phyloP scores from a whole-genome alignment of 1,284 basidiomycete genomes.

The Trichosporon inkin region DNA sequence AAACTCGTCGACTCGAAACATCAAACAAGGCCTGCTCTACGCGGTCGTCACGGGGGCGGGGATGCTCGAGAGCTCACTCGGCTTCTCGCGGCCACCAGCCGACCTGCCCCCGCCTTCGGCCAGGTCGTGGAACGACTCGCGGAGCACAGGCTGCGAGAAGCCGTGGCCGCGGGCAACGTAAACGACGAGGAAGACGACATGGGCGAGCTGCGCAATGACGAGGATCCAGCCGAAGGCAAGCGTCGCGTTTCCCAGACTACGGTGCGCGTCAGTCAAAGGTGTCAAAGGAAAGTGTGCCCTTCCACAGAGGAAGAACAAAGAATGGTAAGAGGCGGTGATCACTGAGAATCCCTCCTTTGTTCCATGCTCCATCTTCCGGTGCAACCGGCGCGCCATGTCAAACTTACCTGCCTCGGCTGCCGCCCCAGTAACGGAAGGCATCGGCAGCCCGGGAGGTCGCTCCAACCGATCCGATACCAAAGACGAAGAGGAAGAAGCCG shows the following conservation, averaged over 20 bases:
- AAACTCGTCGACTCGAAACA: background rate
- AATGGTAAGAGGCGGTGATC: background rate
- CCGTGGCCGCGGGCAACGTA: background rate
- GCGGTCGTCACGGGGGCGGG: background rate
- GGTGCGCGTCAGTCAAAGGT: background rate
- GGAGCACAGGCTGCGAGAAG: background rate
- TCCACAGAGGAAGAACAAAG: background rate
- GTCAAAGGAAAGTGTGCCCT: background rate
- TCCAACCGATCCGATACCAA: background rate
- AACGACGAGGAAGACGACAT: background rate
- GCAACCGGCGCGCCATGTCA: no score
- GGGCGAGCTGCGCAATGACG: background rate
- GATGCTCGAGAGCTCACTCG: conserved; percentile 2
- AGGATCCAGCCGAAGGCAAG: conserved; percentile 4
- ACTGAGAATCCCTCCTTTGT: no score
- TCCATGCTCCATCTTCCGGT: no score
- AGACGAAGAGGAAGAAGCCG: conserved; percentile 7
- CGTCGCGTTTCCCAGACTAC: background rate
- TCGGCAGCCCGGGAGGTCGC: background rate
- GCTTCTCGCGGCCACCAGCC: background rate
- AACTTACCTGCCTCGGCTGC: background rate
- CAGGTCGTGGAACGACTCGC: conserved; percentile 6
- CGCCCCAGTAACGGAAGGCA: background rate
- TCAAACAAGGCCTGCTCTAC: background rate
- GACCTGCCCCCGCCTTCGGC: background rate